A percentile compares a stretch with the other conserved stretches of the same genome.
Conservation (phyloP, 1,284 basidiomycete genomes). For the Microstroma glucosiphilum region DNA sequence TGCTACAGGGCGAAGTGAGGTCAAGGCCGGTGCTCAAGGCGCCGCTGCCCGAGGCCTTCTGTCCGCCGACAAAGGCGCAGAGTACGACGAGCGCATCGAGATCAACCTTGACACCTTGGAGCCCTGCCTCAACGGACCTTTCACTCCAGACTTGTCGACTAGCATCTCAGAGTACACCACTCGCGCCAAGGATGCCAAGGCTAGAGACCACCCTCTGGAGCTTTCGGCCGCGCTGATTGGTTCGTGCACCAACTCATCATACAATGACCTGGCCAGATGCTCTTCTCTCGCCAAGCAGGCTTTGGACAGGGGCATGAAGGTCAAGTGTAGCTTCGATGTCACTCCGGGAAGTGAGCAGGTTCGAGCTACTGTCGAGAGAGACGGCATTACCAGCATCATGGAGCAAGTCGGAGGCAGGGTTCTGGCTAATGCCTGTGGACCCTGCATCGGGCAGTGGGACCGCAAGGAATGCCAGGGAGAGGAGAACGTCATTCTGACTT, state of each 20-base stretch:
- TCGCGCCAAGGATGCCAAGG: constrained; percentile 73
- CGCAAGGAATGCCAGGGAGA: constrained; percentile 80
- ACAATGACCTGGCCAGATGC: constrained; percentile 67
- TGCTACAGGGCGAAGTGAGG: constrained; percentile 81
- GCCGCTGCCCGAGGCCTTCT: constrained; percentile 75
- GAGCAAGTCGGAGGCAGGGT: constrained; percentile 84
- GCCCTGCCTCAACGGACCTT: constrained; percentile 86
- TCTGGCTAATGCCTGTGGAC: constrained; percentile 95
- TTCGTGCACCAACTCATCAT: constrained; percentile 75
- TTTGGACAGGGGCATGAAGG: constrained; percentile 69
- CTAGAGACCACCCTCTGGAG: constrained; percentile 75
- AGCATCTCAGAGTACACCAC: constrained; percentile 83
- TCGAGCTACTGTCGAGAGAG: constrained; percentile 92
- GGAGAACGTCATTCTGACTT: constrained; percentile 93
- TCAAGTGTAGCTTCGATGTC: constrained; percentile 88
- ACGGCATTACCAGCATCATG: constrained; percentile 72
- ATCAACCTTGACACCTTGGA: constrained; percentile 89
- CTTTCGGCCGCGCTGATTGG: constrained; percentile 88
- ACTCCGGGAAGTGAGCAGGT: constrained; percentile 98
- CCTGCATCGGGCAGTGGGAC: constrained; percentile 99
- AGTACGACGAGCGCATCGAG: constrained; percentile 92
- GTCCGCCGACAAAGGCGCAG: constrained; percentile 75
- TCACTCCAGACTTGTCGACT: constrained; percentile 93
- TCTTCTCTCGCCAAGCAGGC: constrained; percentile 88
- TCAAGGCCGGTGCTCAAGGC: constrained; percentile 77